These are phyloP conservation scores for Oryza glumipatula DNA, from an alignment of 176 grass and related monocot genomes.

Conservation along the genomic window DNA sequence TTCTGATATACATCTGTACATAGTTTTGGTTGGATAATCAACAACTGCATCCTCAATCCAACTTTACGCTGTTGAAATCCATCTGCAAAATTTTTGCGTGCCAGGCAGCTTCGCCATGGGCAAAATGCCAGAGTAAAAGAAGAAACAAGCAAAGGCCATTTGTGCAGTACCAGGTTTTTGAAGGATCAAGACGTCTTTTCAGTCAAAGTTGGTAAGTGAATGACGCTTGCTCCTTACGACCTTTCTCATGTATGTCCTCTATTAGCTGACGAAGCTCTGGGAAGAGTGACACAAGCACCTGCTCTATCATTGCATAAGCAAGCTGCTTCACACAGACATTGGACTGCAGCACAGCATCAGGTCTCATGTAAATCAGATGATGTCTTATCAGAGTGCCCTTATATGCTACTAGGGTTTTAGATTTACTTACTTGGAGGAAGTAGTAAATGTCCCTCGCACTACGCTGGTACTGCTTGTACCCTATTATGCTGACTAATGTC, in stretches of 20 bases:
- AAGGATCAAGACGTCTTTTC: background rate
- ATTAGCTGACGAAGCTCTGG: constrained; percentile 81
- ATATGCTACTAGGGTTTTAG: background rate
- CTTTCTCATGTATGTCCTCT: constrained; percentile 78
- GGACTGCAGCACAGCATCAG: constrained; percentile 67
- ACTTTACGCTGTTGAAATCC: constrained; percentile 8
- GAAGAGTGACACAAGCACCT: constrained; percentile 75
- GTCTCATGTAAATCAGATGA: constrained; percentile 16
- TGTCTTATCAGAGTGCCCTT: background rate
- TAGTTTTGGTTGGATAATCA: background rate
- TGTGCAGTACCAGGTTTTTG: background rate
- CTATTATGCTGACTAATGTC: constrained; percentile 93
- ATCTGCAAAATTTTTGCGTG: background rate
- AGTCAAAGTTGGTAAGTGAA: constrained; percentile 55
- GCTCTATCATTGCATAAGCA: constrained; percentile 72
- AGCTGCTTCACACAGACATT: constrained; percentile 93
- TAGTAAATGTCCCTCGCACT: constrained; percentile 89
- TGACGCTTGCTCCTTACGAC: constrained; percentile 44
- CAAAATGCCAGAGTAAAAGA: background rate
- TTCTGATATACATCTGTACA: constrained; percentile 54
- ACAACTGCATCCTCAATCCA: background rate
- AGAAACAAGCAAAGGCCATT: background rate
- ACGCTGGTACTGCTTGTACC: constrained; percentile 74
- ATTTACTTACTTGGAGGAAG: constrained; percentile 88
- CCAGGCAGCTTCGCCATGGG: background rate